Base-by-base conservation (phyloP, 139 green algal species). In the Bryopsis sp. region DNA sequence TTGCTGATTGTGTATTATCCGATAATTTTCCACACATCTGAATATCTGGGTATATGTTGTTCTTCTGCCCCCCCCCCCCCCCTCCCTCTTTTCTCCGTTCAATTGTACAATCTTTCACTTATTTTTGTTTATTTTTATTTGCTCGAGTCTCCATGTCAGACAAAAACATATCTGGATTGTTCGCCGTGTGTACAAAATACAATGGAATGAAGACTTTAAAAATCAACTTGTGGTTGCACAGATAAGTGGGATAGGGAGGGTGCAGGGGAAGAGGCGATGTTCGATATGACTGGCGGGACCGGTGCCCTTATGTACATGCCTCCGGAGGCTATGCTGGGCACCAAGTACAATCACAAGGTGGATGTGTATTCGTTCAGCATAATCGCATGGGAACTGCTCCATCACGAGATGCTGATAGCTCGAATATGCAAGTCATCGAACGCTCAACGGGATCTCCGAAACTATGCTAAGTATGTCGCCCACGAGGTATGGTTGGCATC, bases 401-500 rank as follows among this genome's bases (percentile, higher is more conserved):
- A 67, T 26, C 43, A 67, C 59, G 24, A 67, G 33, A 67, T 67
- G 59, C 19, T 67, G 28, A 67, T 67, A 24, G 19, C 32, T n/a
- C 29, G 31, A n/a, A 7, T 47, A 6, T 67, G 33, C 32, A 19
- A 15, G 35, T 29, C 32, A 29, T 26, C 28, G 7, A 47, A 4
- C n/a, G 35, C 59, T 33, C n/a, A n/a, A n/a, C 5, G 5, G 5
- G 59, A 67, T 29, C 24, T 67, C 31, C 39, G 43, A 31, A 67
- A 67, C 59, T 67, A 48, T 46, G 59, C 59, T 39, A 67, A 67
- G 19, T 67, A 48, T 46, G 59, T 67, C 8, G 32, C 59, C 8
- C 39, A 7, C 39, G 59, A 67, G 33, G 59, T 39, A 61, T 15
- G n/a, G n/a, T n/a, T n/a, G n/a, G n/a, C n/a, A n/a, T n/a, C n/a